phyloP scores from a whole-genome alignment of 2,329 filamentous ascomycete genomes.

The Ophiostoma australiae region DNA sequence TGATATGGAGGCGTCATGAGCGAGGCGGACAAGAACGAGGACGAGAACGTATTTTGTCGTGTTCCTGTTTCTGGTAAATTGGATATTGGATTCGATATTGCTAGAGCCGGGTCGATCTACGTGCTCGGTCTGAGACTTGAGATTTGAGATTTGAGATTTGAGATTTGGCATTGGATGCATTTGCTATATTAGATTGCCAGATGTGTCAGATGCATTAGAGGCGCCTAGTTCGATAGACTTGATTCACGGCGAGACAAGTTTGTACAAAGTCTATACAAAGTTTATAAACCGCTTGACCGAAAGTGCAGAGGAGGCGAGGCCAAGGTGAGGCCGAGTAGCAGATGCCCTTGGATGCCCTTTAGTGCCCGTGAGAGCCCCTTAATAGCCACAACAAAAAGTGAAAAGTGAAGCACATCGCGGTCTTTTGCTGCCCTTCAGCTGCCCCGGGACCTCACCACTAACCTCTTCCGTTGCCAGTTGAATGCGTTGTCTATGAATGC shows the following conservation, averaged over 20 bases:
- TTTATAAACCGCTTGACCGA: not conserved
- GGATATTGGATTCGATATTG: not conserved
- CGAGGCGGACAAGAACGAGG: not conserved
- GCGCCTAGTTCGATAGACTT: not conserved
- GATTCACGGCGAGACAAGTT: not conserved
- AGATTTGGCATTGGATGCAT: too few relatives aligned
- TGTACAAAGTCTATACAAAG: not conserved
- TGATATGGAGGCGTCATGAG: not conserved
- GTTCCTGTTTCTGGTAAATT: not conserved
- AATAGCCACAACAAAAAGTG: not conserved
- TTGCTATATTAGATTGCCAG: not conserved
- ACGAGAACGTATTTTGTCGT: not conserved
- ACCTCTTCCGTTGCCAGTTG: not conserved
- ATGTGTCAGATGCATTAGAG: too few relatives aligned
- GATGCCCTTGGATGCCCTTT: not conserved
- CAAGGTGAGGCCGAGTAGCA: not conserved
- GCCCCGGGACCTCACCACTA: not conserved
- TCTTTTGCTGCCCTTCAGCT: slow-evolving; percentile 1
- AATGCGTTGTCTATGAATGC: not conserved
- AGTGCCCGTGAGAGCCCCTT: too few relatives aligned
- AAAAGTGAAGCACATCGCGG: not conserved
- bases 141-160: too few relatives aligned
- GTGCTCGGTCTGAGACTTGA: not conserved
- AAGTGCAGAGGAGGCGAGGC: not conserved
- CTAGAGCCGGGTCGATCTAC: not conserved